Evolutionary conservation across 495 filamentous ascomycete species (phyloP).

Genomic region (Neurospora pannonica): DNA sequence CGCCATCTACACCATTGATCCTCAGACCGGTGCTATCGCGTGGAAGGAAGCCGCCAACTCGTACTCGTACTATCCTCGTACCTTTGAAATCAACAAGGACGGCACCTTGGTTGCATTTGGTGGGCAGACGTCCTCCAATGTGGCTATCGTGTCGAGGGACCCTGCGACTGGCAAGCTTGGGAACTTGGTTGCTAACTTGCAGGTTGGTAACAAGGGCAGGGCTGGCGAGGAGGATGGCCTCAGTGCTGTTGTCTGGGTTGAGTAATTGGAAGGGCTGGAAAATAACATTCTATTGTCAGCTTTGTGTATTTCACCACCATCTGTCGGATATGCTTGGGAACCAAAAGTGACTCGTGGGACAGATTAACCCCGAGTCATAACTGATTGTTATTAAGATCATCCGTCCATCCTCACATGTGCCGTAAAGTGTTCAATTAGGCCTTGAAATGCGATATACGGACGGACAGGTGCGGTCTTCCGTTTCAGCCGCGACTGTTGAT

Average conservation of each 20-base stretch:
- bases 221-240: slow-evolving; percentile 38
- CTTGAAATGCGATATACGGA: not conserved
- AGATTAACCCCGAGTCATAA: not conserved
- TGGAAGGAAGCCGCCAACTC: slow-evolving; percentile 32
- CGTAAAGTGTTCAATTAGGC: not conserved
- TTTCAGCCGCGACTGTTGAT: not conserved
- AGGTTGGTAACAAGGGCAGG: slow-evolving; percentile 30
- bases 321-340: not conserved
- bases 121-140: slow-evolving; percentile 50
- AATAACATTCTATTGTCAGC: not conserved
- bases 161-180: slow-evolving; percentile 45
- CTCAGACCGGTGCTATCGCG: slow-evolving; percentile 22
- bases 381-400: not conserved
- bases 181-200: slow-evolving; percentile 32
- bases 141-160: slow-evolving; percentile 52
- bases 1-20: slow-evolving; percentile 26
- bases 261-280: slow-evolving; percentile 16
- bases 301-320: not conserved
- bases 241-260: slow-evolving; percentile 36
- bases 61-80: slow-evolving; percentile 41
- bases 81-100: slow-evolving; percentile 53
- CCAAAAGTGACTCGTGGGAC: not conserved
- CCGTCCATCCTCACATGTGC: not conserved
- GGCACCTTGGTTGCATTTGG: slow-evolving; percentile 56
- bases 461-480: not conserved